These are phyloP conservation scores for Beauveria pseudobassiana DNA, from an alignment of 2,329 filamentous ascomycete species.

Conservation along the genomic window DNA sequence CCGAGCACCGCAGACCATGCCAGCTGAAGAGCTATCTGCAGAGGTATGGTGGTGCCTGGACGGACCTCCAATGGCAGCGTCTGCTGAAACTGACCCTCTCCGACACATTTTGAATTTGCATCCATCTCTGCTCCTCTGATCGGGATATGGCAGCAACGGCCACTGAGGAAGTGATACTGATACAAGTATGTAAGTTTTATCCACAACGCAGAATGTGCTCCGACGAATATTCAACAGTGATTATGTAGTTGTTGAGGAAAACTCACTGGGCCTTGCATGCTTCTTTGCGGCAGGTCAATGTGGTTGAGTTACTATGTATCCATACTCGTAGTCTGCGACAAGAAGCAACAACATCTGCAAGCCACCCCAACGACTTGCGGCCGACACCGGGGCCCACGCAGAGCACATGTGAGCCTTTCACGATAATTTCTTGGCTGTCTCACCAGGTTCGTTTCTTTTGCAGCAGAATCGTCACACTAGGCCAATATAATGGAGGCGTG, in stretches of 20 bases:
- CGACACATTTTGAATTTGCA: not conserved
- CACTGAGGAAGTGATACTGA: not conserved
- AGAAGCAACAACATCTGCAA: not conserved
- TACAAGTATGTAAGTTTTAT: not conserved
- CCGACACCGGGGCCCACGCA: not conserved
- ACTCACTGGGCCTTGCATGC: not conserved
- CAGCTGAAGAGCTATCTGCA: not conserved
- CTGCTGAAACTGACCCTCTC: not conserved
- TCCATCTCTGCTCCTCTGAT: no score
- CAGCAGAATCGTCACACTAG: no score
- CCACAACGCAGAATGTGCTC: no score
- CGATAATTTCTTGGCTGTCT: no score
- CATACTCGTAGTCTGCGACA: not conserved
- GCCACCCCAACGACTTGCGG: not conserved
- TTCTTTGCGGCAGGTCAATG: not conserved
- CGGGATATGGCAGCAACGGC: not conserved
- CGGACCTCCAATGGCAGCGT: not conserved
- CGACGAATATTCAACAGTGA: no score
- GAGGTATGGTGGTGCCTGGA: not conserved
- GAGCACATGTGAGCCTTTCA: no score
- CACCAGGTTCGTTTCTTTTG: no score
- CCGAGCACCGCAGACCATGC: not conserved
- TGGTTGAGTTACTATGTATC: not conserved
- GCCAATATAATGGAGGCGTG: no score
- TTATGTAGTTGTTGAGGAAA: not conserved